A percentile compares a stretch with the other conserved stretches of the same genome.
Conservation (phyloP, 345 rosid species). For the Toxicodendron radicans region DNA sequence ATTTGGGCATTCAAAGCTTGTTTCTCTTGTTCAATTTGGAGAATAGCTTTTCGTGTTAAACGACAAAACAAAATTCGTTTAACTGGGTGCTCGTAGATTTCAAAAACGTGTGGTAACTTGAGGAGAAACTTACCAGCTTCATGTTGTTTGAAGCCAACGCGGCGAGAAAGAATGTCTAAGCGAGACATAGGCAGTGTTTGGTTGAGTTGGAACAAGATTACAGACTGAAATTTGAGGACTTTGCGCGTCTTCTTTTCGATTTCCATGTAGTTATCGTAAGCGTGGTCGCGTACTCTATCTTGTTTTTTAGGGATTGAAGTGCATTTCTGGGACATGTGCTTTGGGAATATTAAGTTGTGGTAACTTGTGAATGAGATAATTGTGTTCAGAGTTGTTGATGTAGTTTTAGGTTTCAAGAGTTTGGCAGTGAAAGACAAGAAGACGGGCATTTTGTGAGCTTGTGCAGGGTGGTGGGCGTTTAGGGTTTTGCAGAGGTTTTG, state of each 20-base stretch:
- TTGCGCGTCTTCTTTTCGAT: constrained; percentile 79
- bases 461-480: constrained; percentile 12
- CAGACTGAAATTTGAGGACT: constrained; percentile 69
- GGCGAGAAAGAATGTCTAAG: constrained; percentile 69
- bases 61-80: constrained; percentile 78
- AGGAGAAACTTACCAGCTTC: constrained; percentile 77
- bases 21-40: constrained; percentile 68
- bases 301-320: constrained; percentile 83
- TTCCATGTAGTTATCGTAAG: constrained; percentile 97
- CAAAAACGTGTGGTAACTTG: constrained; percentile 84
- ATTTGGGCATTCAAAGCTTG: constrained; percentile 61
- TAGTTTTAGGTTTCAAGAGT: constrained; percentile 16
- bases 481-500: constrained; percentile 24
- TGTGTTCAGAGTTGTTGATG: not conserved
- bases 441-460: constrained; percentile 25
- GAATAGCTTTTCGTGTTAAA: constrained; percentile 58
- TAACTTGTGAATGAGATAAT: constrained; percentile 13
- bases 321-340: constrained; percentile 56
- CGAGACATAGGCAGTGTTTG: constrained; percentile 63
- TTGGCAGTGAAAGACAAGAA: constrained; percentile 18
- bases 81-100: constrained; percentile 90
- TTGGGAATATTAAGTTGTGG: constrained; percentile 20
- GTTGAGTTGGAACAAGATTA: constrained; percentile 70
- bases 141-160: constrained; percentile 72
- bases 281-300: constrained; percentile 80